These are phyloP conservation scores for Actinomortierella wolfii DNA, from an alignment of 371 early-diverging fungal species.

Conservation along the genomic window DNA sequence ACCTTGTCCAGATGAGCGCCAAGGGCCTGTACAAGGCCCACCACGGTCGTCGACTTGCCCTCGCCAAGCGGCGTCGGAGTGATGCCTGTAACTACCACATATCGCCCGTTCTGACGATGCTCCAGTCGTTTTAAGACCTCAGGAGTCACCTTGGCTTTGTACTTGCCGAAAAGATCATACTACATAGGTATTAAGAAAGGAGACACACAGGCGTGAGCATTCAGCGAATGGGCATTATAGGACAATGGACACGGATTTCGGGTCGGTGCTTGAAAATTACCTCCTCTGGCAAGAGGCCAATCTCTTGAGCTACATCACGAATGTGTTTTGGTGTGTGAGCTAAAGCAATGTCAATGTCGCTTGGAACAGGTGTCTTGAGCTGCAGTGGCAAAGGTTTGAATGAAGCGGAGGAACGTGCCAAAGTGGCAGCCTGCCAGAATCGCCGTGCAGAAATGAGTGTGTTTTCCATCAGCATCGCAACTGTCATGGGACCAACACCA, in stretches of 20 bases:
- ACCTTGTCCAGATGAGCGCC: conserved; percentile 89
- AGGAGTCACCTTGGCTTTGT: conserved; percentile 90
- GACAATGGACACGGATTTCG: too few relatives aligned
- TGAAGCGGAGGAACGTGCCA: conserved; percentile 3
- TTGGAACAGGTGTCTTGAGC: conserved; percentile 66
- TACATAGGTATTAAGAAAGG: conserved; percentile 30
- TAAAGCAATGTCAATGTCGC: conserved; percentile 92
- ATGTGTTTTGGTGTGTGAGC: conserved; percentile 89
- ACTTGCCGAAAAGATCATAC: conserved; percentile 86
- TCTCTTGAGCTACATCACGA: conserved; percentile 74
- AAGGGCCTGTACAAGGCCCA: conserved; percentile 93
- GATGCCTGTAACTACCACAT: conserved; percentile 95
- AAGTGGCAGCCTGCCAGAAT: conserved; percentile 49
- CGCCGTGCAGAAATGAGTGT: conserved; percentile 79
- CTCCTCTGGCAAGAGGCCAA: conserved; percentile 74
- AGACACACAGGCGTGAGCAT: neutral
- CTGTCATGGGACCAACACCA: conserved; percentile 98
- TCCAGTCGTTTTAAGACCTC: conserved; percentile 83
- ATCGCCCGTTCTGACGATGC: conserved; percentile 82
- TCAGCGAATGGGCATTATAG: too few relatives aligned
- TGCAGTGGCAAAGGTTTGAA: conserved; percentile 18
- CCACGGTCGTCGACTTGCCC: conserved; percentile 96
- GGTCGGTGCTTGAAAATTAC: too few relatives aligned
- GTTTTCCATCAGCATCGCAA: conserved; percentile 92
- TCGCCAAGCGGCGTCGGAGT: conserved; percentile 98